These are phyloP conservation scores for Saprolegnia parasitica DNA, from an alignment of 352 stramenopile genomes.

Conservation along the genomic window DNA sequence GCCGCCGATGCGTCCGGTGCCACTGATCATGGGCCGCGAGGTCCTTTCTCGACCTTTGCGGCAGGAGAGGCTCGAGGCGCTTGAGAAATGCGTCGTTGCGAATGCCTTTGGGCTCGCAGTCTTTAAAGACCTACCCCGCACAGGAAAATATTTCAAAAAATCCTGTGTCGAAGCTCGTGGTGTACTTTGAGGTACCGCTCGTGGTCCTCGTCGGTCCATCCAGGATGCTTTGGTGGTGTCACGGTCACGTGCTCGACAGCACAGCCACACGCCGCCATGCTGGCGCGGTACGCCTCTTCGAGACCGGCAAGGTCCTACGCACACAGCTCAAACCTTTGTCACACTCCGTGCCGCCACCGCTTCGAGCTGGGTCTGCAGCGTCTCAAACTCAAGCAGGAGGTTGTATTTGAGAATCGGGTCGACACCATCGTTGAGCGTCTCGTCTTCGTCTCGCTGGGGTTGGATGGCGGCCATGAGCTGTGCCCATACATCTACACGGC, in stretches of 20 bases:
- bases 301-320: conserved; percentile 38
- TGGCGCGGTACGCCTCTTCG: conserved; percentile 40
- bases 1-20: conserved; percentile 52
- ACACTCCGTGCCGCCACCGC: not conserved
- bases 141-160: not conserved
- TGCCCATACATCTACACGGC: not conserved
- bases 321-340: not conserved
- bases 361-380: conserved; percentile 30
- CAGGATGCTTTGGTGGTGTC: conserved; percentile 33
- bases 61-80: conserved; percentile 47
- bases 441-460: conserved; percentile 3
- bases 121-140: conserved; percentile 36
- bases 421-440: not conserved
- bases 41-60: conserved; percentile 34
- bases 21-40: conserved; percentile 59
- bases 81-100: conserved; percentile 50
- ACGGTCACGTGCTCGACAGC: conserved; percentile 30
- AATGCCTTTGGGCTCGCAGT: conserved; percentile 44
- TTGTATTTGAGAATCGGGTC: conserved; percentile 47
- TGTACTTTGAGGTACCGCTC: conserved; percentile 50
- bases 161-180: too few species aligned
- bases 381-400: conserved; percentile 36
- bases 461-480: not conserved
- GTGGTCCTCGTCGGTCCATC: conserved; percentile 48
- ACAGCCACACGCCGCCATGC: conserved; percentile 30